These are phyloP conservation scores for Pythium folliculosum DNA, from an alignment of 352 stramenopile species.

Conservation along the genomic window DNA sequence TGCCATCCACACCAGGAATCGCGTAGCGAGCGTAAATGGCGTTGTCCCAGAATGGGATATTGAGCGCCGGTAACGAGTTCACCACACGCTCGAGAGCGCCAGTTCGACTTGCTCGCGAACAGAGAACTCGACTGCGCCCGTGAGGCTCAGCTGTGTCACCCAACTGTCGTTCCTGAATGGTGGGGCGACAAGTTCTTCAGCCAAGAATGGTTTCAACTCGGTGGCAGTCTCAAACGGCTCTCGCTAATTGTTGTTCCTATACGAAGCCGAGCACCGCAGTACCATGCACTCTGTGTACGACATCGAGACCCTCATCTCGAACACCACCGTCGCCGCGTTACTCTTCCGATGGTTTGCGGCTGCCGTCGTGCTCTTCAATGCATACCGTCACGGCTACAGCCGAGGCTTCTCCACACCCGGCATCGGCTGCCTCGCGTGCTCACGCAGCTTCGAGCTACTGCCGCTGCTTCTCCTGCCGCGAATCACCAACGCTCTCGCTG, in stretches of 20 bases:
- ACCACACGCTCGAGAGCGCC: constrained; percentile 32
- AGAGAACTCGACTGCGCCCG: constrained; percentile 36
- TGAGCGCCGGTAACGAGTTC: constrained; percentile 8
- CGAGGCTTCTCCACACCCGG: constrained; percentile 18
- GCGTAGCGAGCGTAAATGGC: constrained; percentile 26
- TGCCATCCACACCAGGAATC: neutral
- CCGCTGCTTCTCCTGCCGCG: constrained; percentile 41
- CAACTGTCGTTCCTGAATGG: constrained; percentile 14
- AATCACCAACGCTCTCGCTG: constrained; percentile 42
- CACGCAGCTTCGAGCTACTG: constrained; percentile 41
- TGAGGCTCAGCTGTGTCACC: constrained; percentile 9
- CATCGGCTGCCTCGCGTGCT: constrained; percentile 45
- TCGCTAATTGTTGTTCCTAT: constrained; percentile 44
- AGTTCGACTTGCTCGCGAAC: constrained; percentile 38
- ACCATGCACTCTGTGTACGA: constrained; percentile 39
- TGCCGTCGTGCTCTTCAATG: constrained; percentile 34
- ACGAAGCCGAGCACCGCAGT: constrained; percentile 23
- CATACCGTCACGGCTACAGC: constrained; percentile 16
- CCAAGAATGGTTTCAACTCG: constrained; percentile 5
- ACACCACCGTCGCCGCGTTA: constrained; percentile 37
- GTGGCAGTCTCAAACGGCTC: constrained; percentile 29
- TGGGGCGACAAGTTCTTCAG: constrained; percentile 19
- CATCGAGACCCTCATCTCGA: constrained; percentile 49
- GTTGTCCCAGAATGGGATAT: neutral
- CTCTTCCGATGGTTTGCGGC: constrained; percentile 45